Conservation (phyloP, 345 rosid genomes). For the Citrus medica region DNA sequence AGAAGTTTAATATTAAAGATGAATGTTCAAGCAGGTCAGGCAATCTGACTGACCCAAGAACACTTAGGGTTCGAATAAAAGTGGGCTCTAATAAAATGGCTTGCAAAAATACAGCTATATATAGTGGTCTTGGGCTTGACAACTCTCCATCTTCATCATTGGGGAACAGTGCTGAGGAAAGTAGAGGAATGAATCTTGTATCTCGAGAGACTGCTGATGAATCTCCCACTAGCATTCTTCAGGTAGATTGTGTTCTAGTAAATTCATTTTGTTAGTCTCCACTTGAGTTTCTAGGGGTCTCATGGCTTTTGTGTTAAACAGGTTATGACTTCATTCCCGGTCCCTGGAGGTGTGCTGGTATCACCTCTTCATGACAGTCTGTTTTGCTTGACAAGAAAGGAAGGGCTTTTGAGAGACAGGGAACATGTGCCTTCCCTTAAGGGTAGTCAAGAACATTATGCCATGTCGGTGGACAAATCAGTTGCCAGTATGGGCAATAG, state of each 20-base stretch:
- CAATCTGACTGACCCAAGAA: slow-evolving; percentile 34
- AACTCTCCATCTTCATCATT: slow-evolving; percentile 51
- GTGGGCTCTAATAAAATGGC: slow-evolving; percentile 44
- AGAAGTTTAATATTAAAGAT: slow-evolving; percentile 24
- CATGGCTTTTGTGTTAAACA: slow-evolving; percentile 35
- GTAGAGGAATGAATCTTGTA: slow-evolving; percentile 26
- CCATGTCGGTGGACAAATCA: slow-evolving; percentile 25
- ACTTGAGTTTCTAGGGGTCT: slow-evolving; percentile 16
- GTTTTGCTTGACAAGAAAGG: slow-evolving; percentile 34
- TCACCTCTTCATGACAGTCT: slow-evolving; percentile 72
- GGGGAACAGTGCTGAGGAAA: slow-evolving; percentile 43
- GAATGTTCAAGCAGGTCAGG: slow-evolving; percentile 29
- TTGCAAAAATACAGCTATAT: slow-evolving; percentile 44
- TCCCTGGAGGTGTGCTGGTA: slow-evolving; percentile 45
- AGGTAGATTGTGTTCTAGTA: slow-evolving; percentile 42
- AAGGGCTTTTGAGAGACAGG: slow-evolving; percentile 14
- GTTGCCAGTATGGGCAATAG: slow-evolving; percentile 22
- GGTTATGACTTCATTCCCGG: slow-evolving; percentile 60
- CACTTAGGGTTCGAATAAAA: slow-evolving; percentile 56
- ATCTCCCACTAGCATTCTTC: slow-evolving; percentile 64
- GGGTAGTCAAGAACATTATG: slow-evolving; percentile 25
- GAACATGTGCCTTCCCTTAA: slow-evolving; percentile 20
- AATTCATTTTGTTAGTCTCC: slow-evolving; percentile 10
- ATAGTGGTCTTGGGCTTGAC: slow-evolving; percentile 56
- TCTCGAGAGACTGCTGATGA: slow-evolving; percentile 25